Evolutionary conservation across 1,284 basidiomycete genomes (phyloP).

Genomic region (Pseudozyma tsukubaensis): DNA sequence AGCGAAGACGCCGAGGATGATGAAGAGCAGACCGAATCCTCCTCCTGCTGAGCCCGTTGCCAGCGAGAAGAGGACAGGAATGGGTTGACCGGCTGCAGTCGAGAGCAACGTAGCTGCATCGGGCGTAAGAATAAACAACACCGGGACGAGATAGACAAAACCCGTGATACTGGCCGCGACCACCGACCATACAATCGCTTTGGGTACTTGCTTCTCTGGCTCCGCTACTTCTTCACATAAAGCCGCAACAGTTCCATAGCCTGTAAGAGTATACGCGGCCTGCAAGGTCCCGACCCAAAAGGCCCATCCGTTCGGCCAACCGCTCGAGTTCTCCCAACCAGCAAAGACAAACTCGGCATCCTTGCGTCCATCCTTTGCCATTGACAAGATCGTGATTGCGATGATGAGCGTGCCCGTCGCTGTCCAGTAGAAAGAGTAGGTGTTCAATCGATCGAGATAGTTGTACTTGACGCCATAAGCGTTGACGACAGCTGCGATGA

Average conservation of each 20-base stretch:
- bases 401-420: constrained; percentile 70
- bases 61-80: constrained; percentile 70
- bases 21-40: constrained; percentile 71
- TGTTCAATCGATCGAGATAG: constrained; percentile 65
- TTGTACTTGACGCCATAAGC: constrained; percentile 55
- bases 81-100: constrained; percentile 70
- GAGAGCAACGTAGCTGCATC: constrained; percentile 69
- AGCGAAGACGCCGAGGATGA: constrained; percentile 71
- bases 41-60: constrained; percentile 70
- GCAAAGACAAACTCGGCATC: constrained; percentile 69
- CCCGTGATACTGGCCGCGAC: constrained; percentile 71
- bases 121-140: constrained; percentile 70
- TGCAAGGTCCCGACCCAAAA: constrained; percentile 71
- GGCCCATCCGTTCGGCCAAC: constrained; percentile 62
- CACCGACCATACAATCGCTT: constrained; percentile 68
- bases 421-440: constrained; percentile 71
- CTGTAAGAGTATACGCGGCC: constrained; percentile 65
- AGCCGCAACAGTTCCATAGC: constrained; percentile 68
- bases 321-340: constrained; percentile 69
- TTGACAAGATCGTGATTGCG: constrained; percentile 70
- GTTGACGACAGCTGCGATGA: constrained; percentile 69
- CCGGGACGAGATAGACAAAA: constrained; percentile 70
- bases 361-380: constrained; percentile 68
- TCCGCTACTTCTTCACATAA: constrained; percentile 70
- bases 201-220: constrained; percentile 59